Conservation (phyloP, 129 eudicot species). For the Artemisia tridentata region DNA sequence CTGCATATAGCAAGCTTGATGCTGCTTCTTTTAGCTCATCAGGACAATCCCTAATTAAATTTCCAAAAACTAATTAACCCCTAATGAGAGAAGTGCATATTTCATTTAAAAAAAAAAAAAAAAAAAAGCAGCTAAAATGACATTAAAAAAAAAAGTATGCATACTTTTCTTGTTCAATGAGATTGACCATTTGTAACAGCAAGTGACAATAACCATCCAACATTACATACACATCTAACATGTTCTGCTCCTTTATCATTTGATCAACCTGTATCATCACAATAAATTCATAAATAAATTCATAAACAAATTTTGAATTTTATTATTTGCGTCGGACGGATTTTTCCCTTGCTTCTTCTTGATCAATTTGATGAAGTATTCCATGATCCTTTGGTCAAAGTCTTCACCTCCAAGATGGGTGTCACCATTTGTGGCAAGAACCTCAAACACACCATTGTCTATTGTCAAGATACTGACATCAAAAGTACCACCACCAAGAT, state of each 20-base stretch:
- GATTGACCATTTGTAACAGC: slow-evolving; percentile 53
- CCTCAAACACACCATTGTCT: too few species aligned
- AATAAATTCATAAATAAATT: too few species aligned
- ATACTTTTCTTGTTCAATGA: slow-evolving; percentile 61
- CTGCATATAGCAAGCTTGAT: slow-evolving; percentile 63
- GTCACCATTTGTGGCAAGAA: too few species aligned
- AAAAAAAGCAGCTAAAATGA: not conserved
- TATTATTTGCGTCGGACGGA: too few species aligned
- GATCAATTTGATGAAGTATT: too few species aligned
- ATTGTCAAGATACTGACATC: too few species aligned
- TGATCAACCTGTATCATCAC: slow-evolving; percentile 54
- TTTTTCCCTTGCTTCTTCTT: too few species aligned
- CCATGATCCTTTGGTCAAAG: too few species aligned
- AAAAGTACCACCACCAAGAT: too few species aligned
- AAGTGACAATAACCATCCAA: slow-evolving; percentile 62
- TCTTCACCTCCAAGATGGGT: too few species aligned
- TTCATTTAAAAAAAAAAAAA: not conserved
- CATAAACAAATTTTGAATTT: not conserved
- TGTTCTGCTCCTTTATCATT: slow-evolving; percentile 84
- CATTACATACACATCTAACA: slow-evolving; percentile 76
- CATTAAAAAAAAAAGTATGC: not conserved
- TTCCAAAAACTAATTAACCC: not conserved
- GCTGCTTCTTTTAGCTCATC: slow-evolving; percentile 78
- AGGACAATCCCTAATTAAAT: slow-evolving; percentile 48
- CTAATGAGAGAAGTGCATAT: not conserved